Evolutionary conservation across 441 rosid species (phyloP).

Genomic region (Biscutella auriculata): DNA sequence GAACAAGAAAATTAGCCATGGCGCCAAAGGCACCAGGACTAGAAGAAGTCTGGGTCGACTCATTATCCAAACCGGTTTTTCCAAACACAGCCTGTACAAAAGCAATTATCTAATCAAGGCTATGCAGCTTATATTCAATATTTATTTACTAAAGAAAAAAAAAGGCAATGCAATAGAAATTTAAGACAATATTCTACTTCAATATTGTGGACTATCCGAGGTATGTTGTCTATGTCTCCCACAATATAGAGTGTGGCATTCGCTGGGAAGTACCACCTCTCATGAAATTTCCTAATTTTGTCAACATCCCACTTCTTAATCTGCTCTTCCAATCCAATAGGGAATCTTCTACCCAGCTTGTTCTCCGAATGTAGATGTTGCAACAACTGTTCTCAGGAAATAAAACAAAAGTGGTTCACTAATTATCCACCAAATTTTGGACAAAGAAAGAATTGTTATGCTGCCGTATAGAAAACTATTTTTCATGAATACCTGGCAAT

Average conservation of each 20-base stretch:
- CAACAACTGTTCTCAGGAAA: conserved; percentile 48
- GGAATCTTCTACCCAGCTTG: conserved; percentile 96
- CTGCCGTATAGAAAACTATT: conserved; percentile 15
- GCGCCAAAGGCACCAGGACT: conserved; percentile 83
- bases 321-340: conserved; percentile 97
- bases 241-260: conserved; percentile 95
- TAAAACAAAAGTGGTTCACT: background rate
- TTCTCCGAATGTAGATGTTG: conserved; percentile 98
- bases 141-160: background rate
- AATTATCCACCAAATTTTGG: conserved; percentile 6
- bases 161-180: background rate
- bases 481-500: conserved; percentile 67
- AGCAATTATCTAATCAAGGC: conserved; percentile 21
- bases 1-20: conserved; percentile 98
- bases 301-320: conserved; percentile 99
- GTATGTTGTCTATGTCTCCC: conserved; percentile 71
- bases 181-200: conserved; percentile 45
- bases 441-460: background rate
- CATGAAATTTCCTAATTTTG: conserved; percentile 96
- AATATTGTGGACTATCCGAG: conserved; percentile 62
- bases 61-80: conserved; percentile 51
- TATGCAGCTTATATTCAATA: background rate
- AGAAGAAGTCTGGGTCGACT: conserved; percentile 45
- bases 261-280: conserved; percentile 97
- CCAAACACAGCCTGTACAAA: conserved; percentile 70